Percentiles rank a stretch among this genome's conserved stretches.
Conservation (phyloP, 805 yeast genomes). For the Cyberlindnera misumaiensis region DNA sequence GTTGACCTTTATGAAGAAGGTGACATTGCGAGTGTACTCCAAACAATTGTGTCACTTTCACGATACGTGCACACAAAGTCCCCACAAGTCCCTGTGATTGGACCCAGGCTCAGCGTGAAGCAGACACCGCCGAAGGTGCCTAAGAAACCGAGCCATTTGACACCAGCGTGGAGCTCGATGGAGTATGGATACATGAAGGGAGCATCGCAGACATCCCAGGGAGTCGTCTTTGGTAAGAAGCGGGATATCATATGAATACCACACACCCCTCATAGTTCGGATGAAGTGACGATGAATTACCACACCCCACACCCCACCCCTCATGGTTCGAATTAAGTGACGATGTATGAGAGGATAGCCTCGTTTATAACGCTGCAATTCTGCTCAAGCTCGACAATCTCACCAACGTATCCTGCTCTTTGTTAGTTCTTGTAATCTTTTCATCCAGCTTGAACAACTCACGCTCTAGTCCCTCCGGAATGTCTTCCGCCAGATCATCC, state of each 20-base stretch:
- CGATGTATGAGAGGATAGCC: conserved; percentile 16
- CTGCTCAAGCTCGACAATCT: conserved; percentile 21
- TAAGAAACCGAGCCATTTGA: conserved; percentile 43
- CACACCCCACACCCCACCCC: no score
- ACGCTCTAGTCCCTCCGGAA: conserved; percentile 26
- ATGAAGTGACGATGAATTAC: no score
- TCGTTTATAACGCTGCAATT: conserved; percentile 19
- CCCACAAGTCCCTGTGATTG: conserved; percentile 44
- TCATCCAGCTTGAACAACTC: not conserved
- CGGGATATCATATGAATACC: conserved; percentile 35
- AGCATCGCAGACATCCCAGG: conserved; percentile 46
- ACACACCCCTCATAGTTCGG: no score
- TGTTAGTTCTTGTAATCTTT: not conserved
- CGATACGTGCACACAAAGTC: conserved; percentile 55
- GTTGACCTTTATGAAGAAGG: conserved; percentile 63
- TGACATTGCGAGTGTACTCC: conserved; percentile 76
- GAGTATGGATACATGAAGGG: conserved; percentile 59
- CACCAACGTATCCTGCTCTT: conserved; percentile 21
- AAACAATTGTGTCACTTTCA: conserved; percentile 67
- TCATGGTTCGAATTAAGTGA: conserved; percentile 5
- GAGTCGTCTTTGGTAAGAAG: conserved; percentile 46
- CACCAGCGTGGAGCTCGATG: conserved; percentile 45
- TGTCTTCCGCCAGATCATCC: conserved; percentile 20
- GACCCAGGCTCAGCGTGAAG: conserved; percentile 48
- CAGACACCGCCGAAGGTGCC: conserved; percentile 46